phyloP scores from a whole-genome alignment of 83 land plant genomes.

The Larix sibirica region DNA sequence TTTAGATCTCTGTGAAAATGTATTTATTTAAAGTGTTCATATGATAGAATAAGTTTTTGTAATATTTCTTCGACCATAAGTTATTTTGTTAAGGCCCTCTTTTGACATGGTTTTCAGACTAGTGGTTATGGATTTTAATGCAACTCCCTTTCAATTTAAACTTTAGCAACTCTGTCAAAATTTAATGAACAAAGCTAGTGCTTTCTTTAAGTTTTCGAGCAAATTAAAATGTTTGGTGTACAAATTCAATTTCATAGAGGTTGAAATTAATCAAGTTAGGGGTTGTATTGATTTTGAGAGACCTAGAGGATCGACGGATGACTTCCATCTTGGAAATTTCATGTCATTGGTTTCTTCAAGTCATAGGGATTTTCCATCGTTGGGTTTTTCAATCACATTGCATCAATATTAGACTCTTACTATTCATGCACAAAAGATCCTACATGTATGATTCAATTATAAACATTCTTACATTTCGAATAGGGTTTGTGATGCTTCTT shows the following conservation, averaged over 20 bases:
- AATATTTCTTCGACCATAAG: constrained; percentile 33
- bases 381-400: constrained; percentile 93
- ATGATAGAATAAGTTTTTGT: constrained; percentile 52
- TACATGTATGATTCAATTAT: neutral
- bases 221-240: constrained; percentile 57
- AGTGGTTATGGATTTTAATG: constrained; percentile 61
- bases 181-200: constrained; percentile 40
- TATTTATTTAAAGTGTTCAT: constrained; percentile 44
- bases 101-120: constrained; percentile 31
- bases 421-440: constrained; percentile 50
- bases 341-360: constrained; percentile 51
- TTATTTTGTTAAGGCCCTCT: constrained; percentile 20
- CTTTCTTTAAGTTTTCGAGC: constrained; percentile 67
- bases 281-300: constrained; percentile 39
- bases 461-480: too few relatives aligned
- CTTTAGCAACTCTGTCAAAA: constrained; percentile 56
- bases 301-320: constrained; percentile 14
- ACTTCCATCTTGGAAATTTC: constrained; percentile 45
- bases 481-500: too few relatives aligned
- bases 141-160: constrained; percentile 74
- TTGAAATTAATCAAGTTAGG: constrained; percentile 84
- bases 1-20: constrained; percentile 34
- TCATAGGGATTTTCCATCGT: constrained; percentile 63
- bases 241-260: constrained; percentile 57
- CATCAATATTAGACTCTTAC: constrained; percentile 75